Base-by-base conservation (phyloP, 352 stramenopile species). In the Phytophthora megakarya region DNA sequence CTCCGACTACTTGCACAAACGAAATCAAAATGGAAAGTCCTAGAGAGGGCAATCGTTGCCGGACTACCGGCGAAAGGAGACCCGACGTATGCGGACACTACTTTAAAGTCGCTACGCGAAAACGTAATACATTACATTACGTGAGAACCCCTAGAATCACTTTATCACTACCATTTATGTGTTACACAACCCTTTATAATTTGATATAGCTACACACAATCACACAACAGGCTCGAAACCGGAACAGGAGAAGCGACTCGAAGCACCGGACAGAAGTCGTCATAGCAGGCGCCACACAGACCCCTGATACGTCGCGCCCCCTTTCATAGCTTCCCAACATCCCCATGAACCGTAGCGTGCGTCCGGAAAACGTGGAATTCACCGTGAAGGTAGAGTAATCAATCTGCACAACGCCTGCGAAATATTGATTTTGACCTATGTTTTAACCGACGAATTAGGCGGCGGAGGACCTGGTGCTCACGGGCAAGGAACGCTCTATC, bases 361-460 rank as follows among this genome's bases (percentile, higher is more conserved):
- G 86, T 22, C 83, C 82, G 25, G 95, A 98, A 65, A 97, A 98
- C 76, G 93, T 98, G 38, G 95, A 98, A 71, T 98, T 98, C 71
- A 98, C 92, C 43, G 95, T 98, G 67, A 98, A 78, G 90, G 95
- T 93, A 61, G 28, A 56, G 15, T 25, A 46, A 22, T 43, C 5
- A 25, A 13, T 18, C n/a, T 3, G 6, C 3, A 3, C n/a, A 5
- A 19, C 5, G 1, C 15, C 4, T 38, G 38, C 12, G n/a, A 37
- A 38, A 33, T 57, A 43, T 15, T 11, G 10, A 5, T 28, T 23
- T 38, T 52, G 15, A 43, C 9, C 21, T 49, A 3, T 7, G n/a
- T 21, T 40, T 69, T 51, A 43, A n/a, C 5, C 19, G 9, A 16
- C 35, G 28, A 38, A 57, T 44, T 52, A 54, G 86, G 86, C 86